A percentile compares a stretch with the other conserved stretches of the same genome.
Conservation (phyloP, 345 rosid species). For the Dovyalis caffra region DNA sequence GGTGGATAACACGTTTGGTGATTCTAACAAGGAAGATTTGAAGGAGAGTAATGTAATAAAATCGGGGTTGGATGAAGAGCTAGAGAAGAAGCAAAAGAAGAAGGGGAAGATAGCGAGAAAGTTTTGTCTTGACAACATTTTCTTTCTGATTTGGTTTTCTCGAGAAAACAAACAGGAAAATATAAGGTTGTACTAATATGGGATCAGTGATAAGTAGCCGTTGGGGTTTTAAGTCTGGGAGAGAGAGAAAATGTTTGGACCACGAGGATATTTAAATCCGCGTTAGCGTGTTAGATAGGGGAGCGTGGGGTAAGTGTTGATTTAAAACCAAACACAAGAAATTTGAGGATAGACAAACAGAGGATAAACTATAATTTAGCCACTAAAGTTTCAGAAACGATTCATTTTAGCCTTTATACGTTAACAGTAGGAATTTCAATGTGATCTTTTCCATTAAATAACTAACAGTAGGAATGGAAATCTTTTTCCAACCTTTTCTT, state of each 20-base stretch:
- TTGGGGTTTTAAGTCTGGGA: neutral
- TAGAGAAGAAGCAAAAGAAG: slow-evolving; percentile 10
- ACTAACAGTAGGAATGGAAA: too few relatives aligned
- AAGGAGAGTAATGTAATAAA: neutral
- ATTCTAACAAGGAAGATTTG: slow-evolving; percentile 7
- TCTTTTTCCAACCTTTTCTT: too few relatives aligned
- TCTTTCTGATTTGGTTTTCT: neutral
- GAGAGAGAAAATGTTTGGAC: neutral
- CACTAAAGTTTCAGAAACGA: too few relatives aligned
- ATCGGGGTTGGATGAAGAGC: slow-evolving; percentile 13
- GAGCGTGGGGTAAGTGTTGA: neutral
- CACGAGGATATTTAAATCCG: neutral
- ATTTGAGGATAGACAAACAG: too few relatives aligned
- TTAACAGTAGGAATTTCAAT: too few relatives aligned
- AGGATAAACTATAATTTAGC: too few relatives aligned
- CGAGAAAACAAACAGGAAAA: neutral
- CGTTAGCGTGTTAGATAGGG: neutral
- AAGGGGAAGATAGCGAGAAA: neutral
- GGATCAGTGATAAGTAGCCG: slow-evolving; percentile 4
- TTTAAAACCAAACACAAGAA: neutral
- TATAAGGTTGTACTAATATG: neutral
- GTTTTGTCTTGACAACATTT: neutral
- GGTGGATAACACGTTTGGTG: slow-evolving; percentile 20
- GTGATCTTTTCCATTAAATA: too few relatives aligned
- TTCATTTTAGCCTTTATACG: too few relatives aligned